phyloP scores from a whole-genome alignment of 208 protist genomes.

The Trypanosoma caninum region DNA sequence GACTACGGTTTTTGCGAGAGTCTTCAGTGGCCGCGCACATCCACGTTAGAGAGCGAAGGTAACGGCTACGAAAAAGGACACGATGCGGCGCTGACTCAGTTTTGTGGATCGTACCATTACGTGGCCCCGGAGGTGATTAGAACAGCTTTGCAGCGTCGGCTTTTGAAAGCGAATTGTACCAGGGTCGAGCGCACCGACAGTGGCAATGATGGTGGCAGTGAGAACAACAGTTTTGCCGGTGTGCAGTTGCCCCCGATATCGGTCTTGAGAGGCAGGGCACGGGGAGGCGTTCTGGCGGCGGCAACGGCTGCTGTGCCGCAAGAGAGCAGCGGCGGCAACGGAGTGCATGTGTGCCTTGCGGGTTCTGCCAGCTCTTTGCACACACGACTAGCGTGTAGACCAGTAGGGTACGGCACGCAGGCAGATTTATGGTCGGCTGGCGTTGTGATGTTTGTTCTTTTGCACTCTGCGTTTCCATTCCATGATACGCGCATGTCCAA shows the following conservation, averaged over 20 bases:
- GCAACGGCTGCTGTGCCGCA: too few species aligned
- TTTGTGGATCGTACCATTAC: slow-evolving; percentile 36
- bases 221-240: too few species aligned
- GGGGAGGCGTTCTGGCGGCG: too few species aligned
- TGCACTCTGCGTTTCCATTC: slow-evolving; percentile 28
- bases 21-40: not conserved
- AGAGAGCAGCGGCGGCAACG: not conserved
- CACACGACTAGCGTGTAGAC: not conserved
- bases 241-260: too few species aligned
- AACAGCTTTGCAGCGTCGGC: not conserved
- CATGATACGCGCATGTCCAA: slow-evolving; percentile 15
- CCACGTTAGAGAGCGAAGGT: not conserved
- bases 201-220: not conserved
- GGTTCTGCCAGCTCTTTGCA: not conserved
- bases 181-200: not conserved
- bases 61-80: not conserved
- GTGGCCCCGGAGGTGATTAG: slow-evolving; percentile 36
- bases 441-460: slow-evolving; percentile 26
- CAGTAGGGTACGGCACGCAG: slow-evolving; percentile 11
- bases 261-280: too few species aligned
- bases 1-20: slow-evolving; percentile 33
- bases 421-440: slow-evolving; percentile 30
- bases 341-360: not conserved
- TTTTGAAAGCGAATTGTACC: not conserved
- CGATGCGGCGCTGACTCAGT: slow-evolving; percentile 11